Evolutionary conservation across 306 rosid species (phyloP).

Genomic region (Corylus avellana): DNA sequence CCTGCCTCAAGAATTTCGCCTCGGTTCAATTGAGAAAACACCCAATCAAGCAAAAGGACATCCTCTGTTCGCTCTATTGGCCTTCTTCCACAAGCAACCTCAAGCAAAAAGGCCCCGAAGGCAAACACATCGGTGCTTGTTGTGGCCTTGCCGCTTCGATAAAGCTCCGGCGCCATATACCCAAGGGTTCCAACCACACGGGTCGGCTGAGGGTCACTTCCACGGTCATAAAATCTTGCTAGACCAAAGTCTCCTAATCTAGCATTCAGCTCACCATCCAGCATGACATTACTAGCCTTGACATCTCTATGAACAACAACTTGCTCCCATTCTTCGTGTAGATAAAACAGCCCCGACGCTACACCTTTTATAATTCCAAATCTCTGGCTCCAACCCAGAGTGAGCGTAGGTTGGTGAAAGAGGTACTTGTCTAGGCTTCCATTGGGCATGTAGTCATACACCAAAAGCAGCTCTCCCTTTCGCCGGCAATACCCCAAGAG

Average conservation of each 20-base stretch:
- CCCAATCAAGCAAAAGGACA: slow-evolving; percentile 67
- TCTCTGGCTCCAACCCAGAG: slow-evolving; percentile 35
- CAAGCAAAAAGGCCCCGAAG: slow-evolving; percentile 38
- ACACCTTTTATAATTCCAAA: slow-evolving; percentile 34
- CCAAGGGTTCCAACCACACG: slow-evolving; percentile 35
- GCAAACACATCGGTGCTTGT: slow-evolving; percentile 33
- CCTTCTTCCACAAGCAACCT: slow-evolving; percentile 38
- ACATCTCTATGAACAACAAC: no score
- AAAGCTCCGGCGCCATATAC: slow-evolving; percentile 37
- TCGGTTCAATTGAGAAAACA: slow-evolving; percentile 52
- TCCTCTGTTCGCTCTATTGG: slow-evolving; percentile 30
- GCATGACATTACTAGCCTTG: no score
- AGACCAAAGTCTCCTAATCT: no score
- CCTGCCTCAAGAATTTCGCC: slow-evolving; percentile 39
- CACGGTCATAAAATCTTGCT: no score
- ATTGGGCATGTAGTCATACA: slow-evolving; percentile 41
- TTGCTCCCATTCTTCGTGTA: slow-evolving; percentile 30
- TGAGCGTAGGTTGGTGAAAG: neutral
- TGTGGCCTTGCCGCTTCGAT: slow-evolving; percentile 35
- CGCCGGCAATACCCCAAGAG: slow-evolving; percentile 43
- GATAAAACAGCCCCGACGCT: slow-evolving; percentile 31
- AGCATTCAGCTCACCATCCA: no score
- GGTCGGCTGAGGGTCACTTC: slow-evolving; percentile 22
- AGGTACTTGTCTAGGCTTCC: slow-evolving; percentile 45
- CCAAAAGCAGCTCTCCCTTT: slow-evolving; percentile 29